A percentile compares a stretch with the other conserved stretches of the same genome.
phyloP scores from a whole-genome alignment of 2,329 filamentous ascomycete genomes.

The Penicillium sp. region DNA sequence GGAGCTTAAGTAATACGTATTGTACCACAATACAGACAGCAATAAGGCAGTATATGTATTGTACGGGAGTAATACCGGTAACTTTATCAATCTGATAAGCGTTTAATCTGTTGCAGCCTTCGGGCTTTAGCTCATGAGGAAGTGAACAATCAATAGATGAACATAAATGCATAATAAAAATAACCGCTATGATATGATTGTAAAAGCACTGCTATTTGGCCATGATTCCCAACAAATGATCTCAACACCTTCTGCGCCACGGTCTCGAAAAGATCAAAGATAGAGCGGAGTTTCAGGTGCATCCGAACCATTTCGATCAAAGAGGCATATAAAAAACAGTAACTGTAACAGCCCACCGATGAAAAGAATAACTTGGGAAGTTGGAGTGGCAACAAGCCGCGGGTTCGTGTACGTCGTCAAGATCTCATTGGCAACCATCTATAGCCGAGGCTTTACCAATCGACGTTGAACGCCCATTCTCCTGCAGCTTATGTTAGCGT shows the following conservation, averaged over 20 bases:
- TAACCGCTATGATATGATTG: conserved; percentile 10
- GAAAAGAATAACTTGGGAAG: not conserved
- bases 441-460: conserved; percentile 28
- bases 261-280: conserved; percentile 1
- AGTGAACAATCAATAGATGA: not conserved
- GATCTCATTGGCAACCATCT: conserved; percentile 9
- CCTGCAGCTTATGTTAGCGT: conserved; percentile 26
- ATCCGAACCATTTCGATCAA: not conserved
- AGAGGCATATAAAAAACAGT: not conserved
- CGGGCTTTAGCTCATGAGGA: not conserved
- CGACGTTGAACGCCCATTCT: conserved; percentile 45
- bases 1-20: conserved; percentile 14
- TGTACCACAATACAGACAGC: not conserved
- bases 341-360: not conserved
- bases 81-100: conserved; percentile 17
- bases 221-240: conserved; percentile 7
- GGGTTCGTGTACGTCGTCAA: conserved; percentile 18
- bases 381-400: not conserved
- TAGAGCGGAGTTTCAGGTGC: not conserved
- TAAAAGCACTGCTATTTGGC: conserved; percentile 9
- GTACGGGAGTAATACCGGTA: conserved; percentile 5
- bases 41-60: not conserved
- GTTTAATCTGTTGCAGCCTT: not conserved
- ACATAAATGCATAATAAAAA: not conserved
- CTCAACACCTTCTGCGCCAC: conserved; percentile 16